These are phyloP conservation scores for Geosmithia flava DNA, from an alignment of 2,329 filamentous ascomycete genomes.

Conservation along the genomic window DNA sequence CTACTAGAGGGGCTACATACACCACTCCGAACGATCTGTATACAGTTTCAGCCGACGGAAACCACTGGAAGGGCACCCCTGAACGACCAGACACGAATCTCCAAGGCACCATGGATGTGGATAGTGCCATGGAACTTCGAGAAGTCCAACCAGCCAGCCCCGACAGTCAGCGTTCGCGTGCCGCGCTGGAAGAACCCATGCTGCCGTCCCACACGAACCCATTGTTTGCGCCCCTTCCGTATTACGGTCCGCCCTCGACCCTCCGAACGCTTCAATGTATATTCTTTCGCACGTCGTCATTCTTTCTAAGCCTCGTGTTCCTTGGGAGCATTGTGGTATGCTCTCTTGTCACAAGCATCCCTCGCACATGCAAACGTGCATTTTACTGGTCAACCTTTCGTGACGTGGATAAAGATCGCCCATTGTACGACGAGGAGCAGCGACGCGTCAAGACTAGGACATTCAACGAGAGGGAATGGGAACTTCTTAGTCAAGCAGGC, in stretches of 20 bases:
- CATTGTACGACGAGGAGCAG: constrained; percentile 63
- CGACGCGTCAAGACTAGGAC: constrained; percentile 42
- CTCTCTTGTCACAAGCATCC: constrained; percentile 56
- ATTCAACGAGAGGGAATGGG: constrained; percentile 53
- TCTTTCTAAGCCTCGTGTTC: constrained; percentile 67
- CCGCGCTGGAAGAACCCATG: constrained; percentile 21
- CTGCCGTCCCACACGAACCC: constrained; percentile 63
- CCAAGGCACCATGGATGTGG: too few relatives aligned
- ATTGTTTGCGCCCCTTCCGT: constrained; percentile 71
- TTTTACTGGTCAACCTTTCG: constrained; percentile 43
- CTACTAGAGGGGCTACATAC: too few relatives aligned
- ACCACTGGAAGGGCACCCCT: too few relatives aligned
- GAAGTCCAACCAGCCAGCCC: background rate
- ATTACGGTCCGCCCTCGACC: constrained; percentile 64
- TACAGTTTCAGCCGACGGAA: too few relatives aligned
- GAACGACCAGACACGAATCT: too few relatives aligned
- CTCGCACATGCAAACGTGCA: constrained; percentile 31
- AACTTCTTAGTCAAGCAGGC: constrained; percentile 20
- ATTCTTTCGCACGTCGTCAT: constrained; percentile 54
- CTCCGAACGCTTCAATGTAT: constrained; percentile 53
- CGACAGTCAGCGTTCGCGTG: background rate
- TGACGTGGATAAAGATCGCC: constrained; percentile 46
- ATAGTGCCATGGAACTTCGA: background rate
- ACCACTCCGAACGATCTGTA: too few relatives aligned
- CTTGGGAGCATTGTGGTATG: constrained; percentile 65